Evolutionary conservation across 768 basidiomycete species (phyloP).

Genomic region (Gautieria morchelliformis): DNA sequence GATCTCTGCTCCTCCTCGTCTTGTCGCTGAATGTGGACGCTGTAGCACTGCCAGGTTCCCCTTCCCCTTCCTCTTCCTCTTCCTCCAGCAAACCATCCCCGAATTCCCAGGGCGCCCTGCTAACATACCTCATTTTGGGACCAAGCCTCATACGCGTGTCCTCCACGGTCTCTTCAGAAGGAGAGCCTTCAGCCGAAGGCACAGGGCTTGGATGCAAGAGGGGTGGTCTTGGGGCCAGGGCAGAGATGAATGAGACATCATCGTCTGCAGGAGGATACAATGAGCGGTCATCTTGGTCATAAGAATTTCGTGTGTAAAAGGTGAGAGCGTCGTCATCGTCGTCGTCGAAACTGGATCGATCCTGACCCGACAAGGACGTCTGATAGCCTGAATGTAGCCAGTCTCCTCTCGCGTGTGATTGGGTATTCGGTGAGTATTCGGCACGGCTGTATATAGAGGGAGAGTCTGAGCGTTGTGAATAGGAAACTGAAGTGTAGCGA

Average conservation of each 20-base stretch:
- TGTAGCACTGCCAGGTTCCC: conserved; percentile 22
- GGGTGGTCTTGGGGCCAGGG: not conserved
- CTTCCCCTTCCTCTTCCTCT: conserved; percentile 43
- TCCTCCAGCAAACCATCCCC: conserved; percentile 41
- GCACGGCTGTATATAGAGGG: conserved; percentile 60
- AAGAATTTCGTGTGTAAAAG: not conserved
- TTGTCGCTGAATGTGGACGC: conserved; percentile 19
- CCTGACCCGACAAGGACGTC: conserved; percentile 24
- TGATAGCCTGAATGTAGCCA: conserved; percentile 16
- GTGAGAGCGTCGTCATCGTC: conserved; percentile 11
- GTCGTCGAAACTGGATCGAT: conserved; percentile 17
- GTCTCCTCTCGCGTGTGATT: conserved; percentile 21
- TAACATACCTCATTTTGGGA: conserved; percentile 78
- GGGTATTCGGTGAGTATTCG: conserved; percentile 41
- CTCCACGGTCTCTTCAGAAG: conserved; percentile 17
- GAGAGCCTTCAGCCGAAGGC: not conserved
- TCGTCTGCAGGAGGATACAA: conserved; percentile 24
- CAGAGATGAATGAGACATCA: conserved; percentile 15
- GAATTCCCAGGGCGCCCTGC: conserved; percentile 73
- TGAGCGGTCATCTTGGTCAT: not conserved
- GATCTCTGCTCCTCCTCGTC: conserved; percentile 22
- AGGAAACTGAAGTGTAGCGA: conserved; percentile 46
- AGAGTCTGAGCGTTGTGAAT: conserved; percentile 43
- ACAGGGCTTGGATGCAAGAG: not conserved
- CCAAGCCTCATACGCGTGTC: conserved; percentile 60